Base-by-base conservation (phyloP, 352 stramenopile genomes). In the Globisporangium apiculatum region DNA sequence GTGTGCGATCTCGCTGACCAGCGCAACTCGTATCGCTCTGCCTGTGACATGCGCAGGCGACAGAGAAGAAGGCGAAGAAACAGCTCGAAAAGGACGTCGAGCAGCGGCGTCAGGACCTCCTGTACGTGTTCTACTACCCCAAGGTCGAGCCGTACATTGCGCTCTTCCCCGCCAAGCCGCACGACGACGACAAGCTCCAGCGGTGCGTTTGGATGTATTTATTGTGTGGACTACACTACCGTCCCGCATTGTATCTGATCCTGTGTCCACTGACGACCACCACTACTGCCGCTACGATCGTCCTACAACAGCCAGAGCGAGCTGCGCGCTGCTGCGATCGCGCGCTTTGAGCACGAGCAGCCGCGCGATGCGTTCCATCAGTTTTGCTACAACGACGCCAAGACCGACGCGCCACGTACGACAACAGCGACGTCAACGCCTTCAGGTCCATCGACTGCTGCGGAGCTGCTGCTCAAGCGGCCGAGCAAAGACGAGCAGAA, bases 81-180 rank as follows among this genome's bases (percentile, higher is more conserved):
- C 46, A 76, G 51, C 51, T 59, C 31, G 52, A 76, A 53, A 72
- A 76, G 48, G 67, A 78, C 18, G 71, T 83, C 38, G 66, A 84
- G 56, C 69, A 55, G 7, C 69, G 72, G 52, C 76, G 69, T 14
- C 66, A 88, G 36, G 67, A 92, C 53, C 76, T 92, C 64, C 85
- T 87, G 70, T 92, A 92, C 68, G 72, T 92, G 17, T 92, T 84
- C 67, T 92, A 88, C 73, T 92, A 77, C 65, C 82, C 82, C 0
- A 89, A 86, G 56, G 59, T 43, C 24, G 77, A 89, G 61, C 74
- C 71, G 48, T 92, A 88, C 68, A 65, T 92, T 43, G 79, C 82
- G 42, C 61, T 92, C 17, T 89, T 87, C 60, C 76, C 79, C 8
- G 68, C 69, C 31, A 72, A 73, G 49, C 65, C 77, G 35, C 78